Evolutionary conservation across 73 alveolate species (phyloP).

Genomic region (Stentor roeselii): DNA sequence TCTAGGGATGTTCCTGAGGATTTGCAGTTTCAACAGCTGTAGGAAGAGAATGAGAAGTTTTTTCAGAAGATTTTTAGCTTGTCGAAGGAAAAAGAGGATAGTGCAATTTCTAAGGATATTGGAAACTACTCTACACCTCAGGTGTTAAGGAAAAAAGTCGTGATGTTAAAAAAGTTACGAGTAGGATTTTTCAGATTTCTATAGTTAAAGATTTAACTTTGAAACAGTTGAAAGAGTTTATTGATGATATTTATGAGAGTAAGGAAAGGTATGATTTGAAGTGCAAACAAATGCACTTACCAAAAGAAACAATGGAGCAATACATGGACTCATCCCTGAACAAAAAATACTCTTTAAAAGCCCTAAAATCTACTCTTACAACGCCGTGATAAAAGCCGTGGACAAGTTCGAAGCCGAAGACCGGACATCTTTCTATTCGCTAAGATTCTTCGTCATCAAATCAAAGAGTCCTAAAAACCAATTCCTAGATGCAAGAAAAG

Average conservation of each 20-base stretch:
- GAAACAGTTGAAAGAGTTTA: conserved; percentile 60
- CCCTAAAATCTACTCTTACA: conserved; percentile 72
- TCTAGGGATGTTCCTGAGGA: neutral
- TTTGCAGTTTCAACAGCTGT: conserved; percentile 35
- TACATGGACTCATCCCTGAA: conserved; percentile 75
- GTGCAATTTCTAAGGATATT: neutral
- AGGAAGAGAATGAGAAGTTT: conserved; percentile 49
- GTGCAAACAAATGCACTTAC: conserved; percentile 63
- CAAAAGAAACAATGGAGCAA: conserved; percentile 88
- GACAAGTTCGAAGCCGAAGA: conserved; percentile 67
- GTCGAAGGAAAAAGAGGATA: conserved; percentile 37
- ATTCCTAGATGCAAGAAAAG: conserved; percentile 61
- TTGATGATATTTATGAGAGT: conserved; percentile 68
- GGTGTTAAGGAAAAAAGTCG: neutral
- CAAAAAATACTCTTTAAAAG: conserved; percentile 80
- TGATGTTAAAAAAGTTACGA: neutral
- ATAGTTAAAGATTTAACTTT: conserved; percentile 33
- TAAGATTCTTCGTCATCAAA: conserved; percentile 76
- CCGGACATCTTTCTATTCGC: conserved; percentile 82
- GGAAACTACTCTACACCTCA: neutral
- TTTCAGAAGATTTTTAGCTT: conserved; percentile 35
- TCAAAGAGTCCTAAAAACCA: conserved; percentile 76
- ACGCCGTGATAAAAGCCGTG: conserved; percentile 75
- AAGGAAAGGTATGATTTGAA: conserved; percentile 71
- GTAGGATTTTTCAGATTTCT: neutral